phyloP scores from a whole-genome alignment of 768 basidiomycete genomes.

The Kwoniella sp. region DNA sequence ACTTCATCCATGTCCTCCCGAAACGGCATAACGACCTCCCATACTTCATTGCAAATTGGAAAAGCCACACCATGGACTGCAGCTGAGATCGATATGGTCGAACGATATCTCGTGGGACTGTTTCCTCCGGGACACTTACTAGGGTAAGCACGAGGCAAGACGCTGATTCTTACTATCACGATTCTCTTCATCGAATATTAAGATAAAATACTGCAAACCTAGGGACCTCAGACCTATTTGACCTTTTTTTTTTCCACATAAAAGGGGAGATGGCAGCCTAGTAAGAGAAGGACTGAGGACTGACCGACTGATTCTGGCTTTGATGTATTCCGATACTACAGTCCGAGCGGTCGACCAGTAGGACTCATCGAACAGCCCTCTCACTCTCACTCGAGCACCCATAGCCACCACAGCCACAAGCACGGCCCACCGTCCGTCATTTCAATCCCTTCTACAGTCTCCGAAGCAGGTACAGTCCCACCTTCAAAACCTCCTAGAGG shows the following conservation, averaged over 20 bases:
- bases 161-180: no score
- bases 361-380: neutral
- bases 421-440: neutral
- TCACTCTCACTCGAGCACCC: neutral
- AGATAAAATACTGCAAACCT: no score
- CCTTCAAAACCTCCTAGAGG: conserved; percentile 2
- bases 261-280: no score
- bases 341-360: conserved; percentile 10
- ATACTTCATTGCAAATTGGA: conserved; percentile 10
- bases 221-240: no score
- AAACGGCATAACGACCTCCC: conserved; percentile 10
- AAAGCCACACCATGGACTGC: conserved; percentile 13
- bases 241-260: no score
- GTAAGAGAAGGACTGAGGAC: no score
- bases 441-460: conserved; percentile 6
- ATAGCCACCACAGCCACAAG: neutral
- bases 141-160: conserved; percentile 9
- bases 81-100: conserved; percentile 4
- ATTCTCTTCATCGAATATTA: neutral
- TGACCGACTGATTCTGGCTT: no score
- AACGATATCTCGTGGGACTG: conserved; percentile 7
- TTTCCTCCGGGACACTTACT: conserved; percentile 4
- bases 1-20: conserved; percentile 5
- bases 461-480: conserved; percentile 11
- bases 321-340: no score